Evolutionary conservation across 139 green algal species (phyloP).

Genomic region (Raphidocelis subcapitata): DNA sequence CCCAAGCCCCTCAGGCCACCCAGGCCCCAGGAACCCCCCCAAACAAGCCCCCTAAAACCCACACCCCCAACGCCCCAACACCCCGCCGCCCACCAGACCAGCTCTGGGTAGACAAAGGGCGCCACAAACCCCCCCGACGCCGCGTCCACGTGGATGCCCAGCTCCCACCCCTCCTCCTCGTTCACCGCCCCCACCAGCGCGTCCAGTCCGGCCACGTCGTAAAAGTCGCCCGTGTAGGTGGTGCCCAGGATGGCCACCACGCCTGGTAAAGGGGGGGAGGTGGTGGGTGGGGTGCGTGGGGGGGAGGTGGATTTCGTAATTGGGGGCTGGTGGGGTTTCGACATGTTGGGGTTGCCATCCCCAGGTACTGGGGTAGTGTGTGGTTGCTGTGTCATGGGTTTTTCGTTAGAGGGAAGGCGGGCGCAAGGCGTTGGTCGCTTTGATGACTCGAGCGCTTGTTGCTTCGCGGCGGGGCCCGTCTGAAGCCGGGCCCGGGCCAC

Average conservation of each 20-base stretch:
- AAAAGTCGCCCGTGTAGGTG: conserved; percentile 73
- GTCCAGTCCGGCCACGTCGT: conserved; percentile 61
- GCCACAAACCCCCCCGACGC: conserved; percentile 69
- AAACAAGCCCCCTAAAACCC: too few relatives aligned
- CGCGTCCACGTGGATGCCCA: conserved; percentile 73
- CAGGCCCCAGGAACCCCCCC: too few relatives aligned
- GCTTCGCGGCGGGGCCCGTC: too few relatives aligned
- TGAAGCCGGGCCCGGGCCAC: too few relatives aligned
- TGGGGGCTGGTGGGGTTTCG: too few relatives aligned
- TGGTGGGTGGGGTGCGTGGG: not conserved
- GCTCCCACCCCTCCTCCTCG: conserved; percentile 43
- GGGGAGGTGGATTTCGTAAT: not conserved
- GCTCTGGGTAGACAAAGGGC: conserved; percentile 67
- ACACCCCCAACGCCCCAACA: not conserved
- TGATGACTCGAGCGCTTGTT: too few relatives aligned
- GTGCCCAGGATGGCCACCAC: conserved; percentile 61
- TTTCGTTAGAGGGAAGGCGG: too few relatives aligned
- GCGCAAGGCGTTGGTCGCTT: too few relatives aligned
- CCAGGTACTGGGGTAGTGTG: too few relatives aligned
- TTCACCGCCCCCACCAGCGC: conserved; percentile 37
- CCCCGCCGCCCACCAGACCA: conserved; percentile 42
- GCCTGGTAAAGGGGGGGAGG: not conserved
- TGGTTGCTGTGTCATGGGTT: too few relatives aligned
- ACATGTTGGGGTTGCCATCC: too few relatives aligned
- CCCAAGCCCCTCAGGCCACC: too few relatives aligned